Conservation (phyloP, 2,329 filamentous ascomycete species). For the Diaporthe citrichinensis region DNA sequence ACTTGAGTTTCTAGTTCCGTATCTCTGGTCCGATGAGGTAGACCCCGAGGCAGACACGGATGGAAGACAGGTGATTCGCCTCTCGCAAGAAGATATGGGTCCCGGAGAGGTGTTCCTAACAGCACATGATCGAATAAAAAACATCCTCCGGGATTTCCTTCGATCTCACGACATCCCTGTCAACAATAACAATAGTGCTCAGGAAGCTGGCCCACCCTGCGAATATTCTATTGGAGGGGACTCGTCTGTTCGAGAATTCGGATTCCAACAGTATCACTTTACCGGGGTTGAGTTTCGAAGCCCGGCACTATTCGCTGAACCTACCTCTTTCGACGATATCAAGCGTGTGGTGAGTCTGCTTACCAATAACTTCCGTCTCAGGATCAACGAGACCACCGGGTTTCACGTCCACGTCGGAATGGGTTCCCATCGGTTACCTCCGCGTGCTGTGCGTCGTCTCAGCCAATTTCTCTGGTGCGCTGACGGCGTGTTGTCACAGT, state of each 20-base stretch:
- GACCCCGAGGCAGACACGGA: background rate
- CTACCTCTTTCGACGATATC: background rate
- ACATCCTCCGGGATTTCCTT: background rate
- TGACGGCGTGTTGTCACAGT: background rate
- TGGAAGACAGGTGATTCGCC: background rate
- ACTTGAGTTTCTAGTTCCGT: background rate
- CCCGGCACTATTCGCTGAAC: background rate
- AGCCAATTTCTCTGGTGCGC: background rate
- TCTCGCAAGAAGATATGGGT: background rate
- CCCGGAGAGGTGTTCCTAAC: background rate
- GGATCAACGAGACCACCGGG: background rate
- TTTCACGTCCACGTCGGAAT: background rate
- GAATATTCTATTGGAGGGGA: background rate
- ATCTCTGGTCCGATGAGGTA: background rate
- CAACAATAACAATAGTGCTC: background rate
- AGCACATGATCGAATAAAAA: background rate
- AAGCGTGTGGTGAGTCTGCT: background rate
- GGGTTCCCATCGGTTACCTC: background rate
- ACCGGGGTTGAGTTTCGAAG: background rate
- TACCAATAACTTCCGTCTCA: background rate
- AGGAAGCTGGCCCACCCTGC: background rate
- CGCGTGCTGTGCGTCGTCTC: background rate
- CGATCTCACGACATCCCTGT: background rate
- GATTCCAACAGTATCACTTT: background rate
- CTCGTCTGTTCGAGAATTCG: background rate